phyloP scores from a whole-genome alignment of 1,139 yeast species.

The Saccharomyces hybrid region DNA sequence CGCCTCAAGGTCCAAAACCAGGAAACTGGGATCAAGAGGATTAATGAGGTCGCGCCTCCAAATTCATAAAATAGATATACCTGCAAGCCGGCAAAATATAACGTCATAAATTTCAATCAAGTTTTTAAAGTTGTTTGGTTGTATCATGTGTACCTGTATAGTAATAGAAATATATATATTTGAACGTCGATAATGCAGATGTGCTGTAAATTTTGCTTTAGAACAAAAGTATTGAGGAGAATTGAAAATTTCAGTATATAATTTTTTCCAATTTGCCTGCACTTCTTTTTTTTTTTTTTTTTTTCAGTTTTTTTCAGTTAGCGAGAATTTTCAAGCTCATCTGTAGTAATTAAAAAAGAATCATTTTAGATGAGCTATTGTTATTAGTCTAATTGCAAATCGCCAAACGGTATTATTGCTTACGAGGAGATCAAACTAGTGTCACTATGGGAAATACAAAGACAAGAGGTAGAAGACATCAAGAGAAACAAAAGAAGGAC shows the following conservation, averaged over 20 bases:
- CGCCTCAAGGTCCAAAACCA: slow-evolving; percentile 70
- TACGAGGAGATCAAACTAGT: neutral
- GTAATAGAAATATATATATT: neutral
- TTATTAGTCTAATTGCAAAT: too few species aligned
- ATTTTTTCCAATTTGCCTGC: too few species aligned
- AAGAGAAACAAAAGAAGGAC: slow-evolving; percentile 36
- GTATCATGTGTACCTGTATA: slow-evolving; percentile 1
- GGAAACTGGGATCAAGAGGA: slow-evolving; percentile 98
- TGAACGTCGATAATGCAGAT: neutral
- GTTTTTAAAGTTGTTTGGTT: neutral
- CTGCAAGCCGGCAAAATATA: neutral
- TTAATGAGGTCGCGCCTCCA: slow-evolving; percentile 28
- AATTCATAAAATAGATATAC: neutral
- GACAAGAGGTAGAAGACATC: slow-evolving; percentile 65
- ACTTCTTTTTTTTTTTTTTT: neutral
- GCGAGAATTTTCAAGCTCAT: neutral
- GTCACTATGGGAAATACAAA: slow-evolving; percentile 28
- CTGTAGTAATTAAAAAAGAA: neutral
- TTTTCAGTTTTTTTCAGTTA: neutral
- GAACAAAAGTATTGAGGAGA: neutral
- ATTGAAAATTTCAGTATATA: too few species aligned
- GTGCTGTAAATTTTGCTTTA: neutral
- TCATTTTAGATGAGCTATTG: neutral
- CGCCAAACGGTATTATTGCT: neutral
- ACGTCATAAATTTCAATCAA: neutral